Conservation (phyloP, 164 flowering plant genomes). For the Annona cherimola region DNA sequence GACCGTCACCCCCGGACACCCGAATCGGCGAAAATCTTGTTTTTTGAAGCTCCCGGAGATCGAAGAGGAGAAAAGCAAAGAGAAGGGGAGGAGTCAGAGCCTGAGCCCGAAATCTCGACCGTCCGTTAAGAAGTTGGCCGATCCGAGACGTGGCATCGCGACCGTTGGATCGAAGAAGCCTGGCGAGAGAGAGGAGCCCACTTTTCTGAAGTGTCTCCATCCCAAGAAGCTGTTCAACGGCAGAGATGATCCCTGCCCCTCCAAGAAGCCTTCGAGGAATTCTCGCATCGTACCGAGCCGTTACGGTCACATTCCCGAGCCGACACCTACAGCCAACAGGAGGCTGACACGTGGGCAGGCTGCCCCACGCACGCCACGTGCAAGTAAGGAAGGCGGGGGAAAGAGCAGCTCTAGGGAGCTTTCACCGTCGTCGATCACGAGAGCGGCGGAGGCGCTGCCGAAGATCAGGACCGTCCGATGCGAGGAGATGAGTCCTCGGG, state of each 20-base stretch:
- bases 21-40: slow-evolving; percentile 56
- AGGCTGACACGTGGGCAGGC: slow-evolving; percentile 26
- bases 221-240: slow-evolving; percentile 59
- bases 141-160: slow-evolving; percentile 35
- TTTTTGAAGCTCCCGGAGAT: slow-evolving; percentile 54
- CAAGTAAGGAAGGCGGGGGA: slow-evolving; percentile 26
- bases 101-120: slow-evolving; percentile 46
- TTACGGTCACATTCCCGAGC: slow-evolving; percentile 46
- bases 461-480: slow-evolving; percentile 48
- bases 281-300: slow-evolving; percentile 70
- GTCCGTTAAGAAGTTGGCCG: slow-evolving; percentile 23
- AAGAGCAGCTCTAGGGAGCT: slow-evolving; percentile 20
- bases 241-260: background rate
- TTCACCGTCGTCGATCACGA: slow-evolving; percentile 15
- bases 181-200: slow-evolving; percentile 41
- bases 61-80: slow-evolving; percentile 42
- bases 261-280: slow-evolving; percentile 21
- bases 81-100: slow-evolving; percentile 42
- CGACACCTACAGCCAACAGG: slow-evolving; percentile 43
- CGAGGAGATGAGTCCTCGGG: slow-evolving; percentile 48
- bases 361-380: slow-evolving; percentile 23
- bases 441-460: slow-evolving; percentile 36
- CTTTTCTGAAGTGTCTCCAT: slow-evolving; percentile 36
- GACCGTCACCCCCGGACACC: slow-evolving; percentile 33
- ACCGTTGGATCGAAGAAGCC: slow-evolving; percentile 46